Evolutionary conservation across 208 protist species (phyloP).

Genomic region (Wallacemonas sp.): DNA sequence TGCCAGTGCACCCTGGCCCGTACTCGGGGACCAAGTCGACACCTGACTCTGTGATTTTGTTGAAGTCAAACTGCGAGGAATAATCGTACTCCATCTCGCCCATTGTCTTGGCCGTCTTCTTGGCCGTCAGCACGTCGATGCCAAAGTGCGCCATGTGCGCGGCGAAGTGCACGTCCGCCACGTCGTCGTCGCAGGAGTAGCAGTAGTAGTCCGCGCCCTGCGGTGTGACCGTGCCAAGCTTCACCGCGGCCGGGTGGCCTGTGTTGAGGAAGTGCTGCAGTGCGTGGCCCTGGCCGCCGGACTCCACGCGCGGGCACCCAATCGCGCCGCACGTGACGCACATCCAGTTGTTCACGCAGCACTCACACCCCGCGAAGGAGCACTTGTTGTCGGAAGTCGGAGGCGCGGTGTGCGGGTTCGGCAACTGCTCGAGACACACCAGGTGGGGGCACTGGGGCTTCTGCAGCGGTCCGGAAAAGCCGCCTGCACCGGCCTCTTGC

Average conservation of each 20-base stretch:
- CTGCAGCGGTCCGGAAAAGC: constrained; percentile 24
- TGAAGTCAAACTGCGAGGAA: constrained; percentile 94
- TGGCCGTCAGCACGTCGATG: constrained; percentile 91
- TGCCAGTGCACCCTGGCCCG: constrained; percentile 93
- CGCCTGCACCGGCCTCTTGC: constrained; percentile 27
- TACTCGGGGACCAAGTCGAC: constrained; percentile 83
- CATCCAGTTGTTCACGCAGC: constrained; percentile 95
- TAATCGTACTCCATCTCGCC: constrained; percentile 97
- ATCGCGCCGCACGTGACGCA: constrained; percentile 94
- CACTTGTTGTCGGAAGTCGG: constrained; percentile 59
- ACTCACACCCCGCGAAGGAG: constrained; percentile 66
- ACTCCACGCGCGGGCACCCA: constrained; percentile 93
- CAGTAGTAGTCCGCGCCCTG: constrained; percentile 92
- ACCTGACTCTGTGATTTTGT: constrained; percentile 89
- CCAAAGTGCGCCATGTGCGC: constrained; percentile 96
- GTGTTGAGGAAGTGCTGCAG: constrained; percentile 87
- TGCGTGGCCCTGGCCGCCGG: constrained; percentile 96
- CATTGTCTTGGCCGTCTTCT: constrained; percentile 96
- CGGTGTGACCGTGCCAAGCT: constrained; percentile 96
- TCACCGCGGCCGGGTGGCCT: constrained; percentile 93
- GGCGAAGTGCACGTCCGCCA: constrained; percentile 92
- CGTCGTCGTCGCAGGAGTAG: constrained; percentile 95
- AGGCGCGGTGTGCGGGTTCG: constrained; percentile 46
- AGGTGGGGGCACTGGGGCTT: constrained; percentile 78
- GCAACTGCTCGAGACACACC: constrained; percentile 75